Base-by-base conservation (phyloP, 257 asterid species). In the Paraleonurus japonicus region DNA sequence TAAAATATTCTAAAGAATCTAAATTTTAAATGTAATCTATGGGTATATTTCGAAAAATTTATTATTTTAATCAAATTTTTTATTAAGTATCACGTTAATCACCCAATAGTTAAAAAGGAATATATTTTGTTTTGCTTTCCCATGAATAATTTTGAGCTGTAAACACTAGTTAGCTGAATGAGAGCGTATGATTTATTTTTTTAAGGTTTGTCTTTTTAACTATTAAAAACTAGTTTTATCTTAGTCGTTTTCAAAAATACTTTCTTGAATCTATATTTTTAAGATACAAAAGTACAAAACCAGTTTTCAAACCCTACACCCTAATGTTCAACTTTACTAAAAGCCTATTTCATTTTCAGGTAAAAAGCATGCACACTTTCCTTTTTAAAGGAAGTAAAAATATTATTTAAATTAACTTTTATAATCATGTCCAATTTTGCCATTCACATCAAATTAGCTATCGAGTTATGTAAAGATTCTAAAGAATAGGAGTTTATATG, bases 321-420 rank as follows among this genome's bases (percentile, higher is more conserved):
- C 63, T 19, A 72, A 28, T 45, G 39, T 61, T 32, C 64, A 19
- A 50, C 76, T 72, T 72, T 61, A 61, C 32, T 22, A 1, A 45
- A 61, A 72, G 55, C 23, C 69, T 50, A 19, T 30, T 19, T 47
- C 53, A n/a, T 45, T 30, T 30, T 61, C 16, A 12, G 9, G 22
- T 61, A 61, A 72, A n/a, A 72, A 72, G 70, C 12, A 30, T 30
- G 48, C 76, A 28, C 68, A 61, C 39, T 47, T 71, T 15, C 20
- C 75, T 37, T 37, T 28, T 4, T 28, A 12, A 32, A 60, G n/a
- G 5, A 35, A 33, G 23, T 7, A 7, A 13, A 7, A 9, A 65
- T 1, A 13, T 3, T 11, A 20, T 39, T 63, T 11, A 0, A 27
- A n/a, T 10, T 22, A 19, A 7, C 10, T 28, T 50, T 50, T 30